phyloP scores from a whole-genome alignment of 2,329 filamentous ascomycete species.

The Rhexocercosporidium sp. region DNA sequence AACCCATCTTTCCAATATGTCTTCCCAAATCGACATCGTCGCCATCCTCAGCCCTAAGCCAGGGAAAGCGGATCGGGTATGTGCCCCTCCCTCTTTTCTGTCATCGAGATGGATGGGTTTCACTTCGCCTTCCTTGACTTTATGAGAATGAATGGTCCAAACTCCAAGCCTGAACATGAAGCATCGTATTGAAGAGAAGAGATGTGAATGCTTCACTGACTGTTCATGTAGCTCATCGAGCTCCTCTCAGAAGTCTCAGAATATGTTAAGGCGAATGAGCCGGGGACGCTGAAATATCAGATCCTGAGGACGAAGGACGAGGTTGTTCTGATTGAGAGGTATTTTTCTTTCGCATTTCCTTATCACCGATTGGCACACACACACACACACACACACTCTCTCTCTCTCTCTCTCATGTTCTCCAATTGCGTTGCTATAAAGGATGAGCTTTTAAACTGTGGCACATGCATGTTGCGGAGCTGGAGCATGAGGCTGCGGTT shows the following conservation, averaged over 20 bases:
- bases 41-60: slow-evolving; percentile 35
- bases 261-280: slow-evolving; percentile 36
- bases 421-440: too few species aligned
- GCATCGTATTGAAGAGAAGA: neutral
- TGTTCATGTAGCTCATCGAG: slow-evolving; percentile 33
- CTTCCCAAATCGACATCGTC: slow-evolving; percentile 34
- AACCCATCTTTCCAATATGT: slow-evolving; percentile 18
- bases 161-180: too few species aligned
- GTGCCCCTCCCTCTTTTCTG: neutral
- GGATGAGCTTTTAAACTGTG: too few species aligned
- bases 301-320: slow-evolving; percentile 35
- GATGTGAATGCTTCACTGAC: neutral
- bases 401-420: neutral
- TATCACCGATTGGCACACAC: too few species aligned
- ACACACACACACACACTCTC: too few species aligned
- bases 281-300: slow-evolving; percentile 37
- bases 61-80: slow-evolving; percentile 39
- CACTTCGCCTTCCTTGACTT: neutral
- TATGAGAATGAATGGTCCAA: too few species aligned
- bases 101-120: neutral
- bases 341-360: neutral
- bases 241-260: slow-evolving; percentile 33
- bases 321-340: slow-evolving; percentile 41
- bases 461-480: too few species aligned
- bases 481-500: neutral